These are phyloP conservation scores for Puccinia polysora DNA, from an alignment of 1,284 basidiomycete species.

Conservation along the genomic window DNA sequence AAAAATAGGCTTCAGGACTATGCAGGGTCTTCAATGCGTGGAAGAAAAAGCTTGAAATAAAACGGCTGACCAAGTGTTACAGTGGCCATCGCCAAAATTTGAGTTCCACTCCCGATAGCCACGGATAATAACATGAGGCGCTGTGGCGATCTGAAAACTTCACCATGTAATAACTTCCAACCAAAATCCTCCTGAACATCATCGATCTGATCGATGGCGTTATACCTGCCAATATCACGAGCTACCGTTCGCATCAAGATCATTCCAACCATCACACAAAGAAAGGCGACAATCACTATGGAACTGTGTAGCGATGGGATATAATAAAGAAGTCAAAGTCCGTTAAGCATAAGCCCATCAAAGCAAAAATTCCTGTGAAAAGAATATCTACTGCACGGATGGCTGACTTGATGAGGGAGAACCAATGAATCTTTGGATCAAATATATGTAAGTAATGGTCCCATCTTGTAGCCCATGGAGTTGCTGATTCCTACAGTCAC, in stretches of 20 bases:
- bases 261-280: slow-evolving; percentile 75
- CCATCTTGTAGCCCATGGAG: slow-evolving; percentile 78
- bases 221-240: slow-evolving; percentile 91
- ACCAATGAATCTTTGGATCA: slow-evolving; percentile 74
- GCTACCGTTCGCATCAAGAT: slow-evolving; percentile 79
- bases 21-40: background rate
- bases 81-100: slow-evolving; percentile 74
- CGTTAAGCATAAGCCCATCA: no score
- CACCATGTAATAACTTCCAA: slow-evolving; percentile 94
- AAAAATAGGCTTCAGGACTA: slow-evolving; percentile 11
- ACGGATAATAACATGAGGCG: slow-evolving; percentile 75
- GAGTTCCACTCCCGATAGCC: slow-evolving; percentile 82
- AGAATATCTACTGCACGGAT: no score
- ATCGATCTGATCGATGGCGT: slow-evolving; percentile 86
- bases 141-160: slow-evolving; percentile 82
- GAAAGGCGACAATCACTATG: slow-evolving; percentile 79
- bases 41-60: background rate
- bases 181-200: slow-evolving; percentile 98
- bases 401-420: slow-evolving; percentile 73
- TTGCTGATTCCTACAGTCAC: slow-evolving; percentile 74
- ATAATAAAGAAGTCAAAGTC: no score
- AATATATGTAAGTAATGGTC: slow-evolving; percentile 79
- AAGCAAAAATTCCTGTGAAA: no score
- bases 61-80: slow-evolving; percentile 63
- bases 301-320: slow-evolving; percentile 56